Evolutionary conservation across 192 early-diverging fungal genomes (phyloP), one percentile per base, ranked within the genome.

Genomic region (Gryganskiella cystojenkinii): DNA sequence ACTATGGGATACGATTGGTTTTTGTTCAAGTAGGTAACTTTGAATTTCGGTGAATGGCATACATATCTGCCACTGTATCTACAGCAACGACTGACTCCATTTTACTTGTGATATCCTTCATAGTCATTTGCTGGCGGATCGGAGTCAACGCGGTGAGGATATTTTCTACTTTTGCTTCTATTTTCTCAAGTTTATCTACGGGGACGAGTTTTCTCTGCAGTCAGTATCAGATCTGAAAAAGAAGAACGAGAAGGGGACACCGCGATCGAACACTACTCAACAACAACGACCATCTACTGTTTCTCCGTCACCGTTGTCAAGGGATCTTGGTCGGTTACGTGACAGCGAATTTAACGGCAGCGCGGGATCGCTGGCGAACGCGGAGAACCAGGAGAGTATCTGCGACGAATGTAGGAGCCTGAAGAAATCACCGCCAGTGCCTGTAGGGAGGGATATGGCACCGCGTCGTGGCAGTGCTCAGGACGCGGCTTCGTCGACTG

Each of bases 81-180:
- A n/a, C n/a, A n/a, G n/a, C n/a, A n/a, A n/a, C n/a, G n/a, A 30
- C 64, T 24, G n/a, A 44, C 40, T 33, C 1, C 13, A 30, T 6
- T 60, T 5, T 44, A 9, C 14, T 31, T 28, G 5, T 19, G n/a
- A 7, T 49, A 14, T 28, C 6, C n/a, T 0, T 14, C 13, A 5
- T 31, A 78, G 74, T 37, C 78, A 80, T 46, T 42, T 80, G 10
- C 44, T 80, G 10, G 78, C 78, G 10, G 78, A 80, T 47, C 67
- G 78, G 8, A 80, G 70, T 57, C 70, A 71, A 34, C 56, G 78
- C 15, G 78, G 78, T 8, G 78, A 80, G 22, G 78, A 80, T 40
- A 80, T 80, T 11, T 80, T 80, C n/a, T 80, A 73, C 22, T 80
- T 80, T 56, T 80, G 78, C 63, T 80, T 80, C 33, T 80, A 80